phyloP scores from a whole-genome alignment of 1,284 basidiomycete genomes.

The Golubevia sp. region DNA sequence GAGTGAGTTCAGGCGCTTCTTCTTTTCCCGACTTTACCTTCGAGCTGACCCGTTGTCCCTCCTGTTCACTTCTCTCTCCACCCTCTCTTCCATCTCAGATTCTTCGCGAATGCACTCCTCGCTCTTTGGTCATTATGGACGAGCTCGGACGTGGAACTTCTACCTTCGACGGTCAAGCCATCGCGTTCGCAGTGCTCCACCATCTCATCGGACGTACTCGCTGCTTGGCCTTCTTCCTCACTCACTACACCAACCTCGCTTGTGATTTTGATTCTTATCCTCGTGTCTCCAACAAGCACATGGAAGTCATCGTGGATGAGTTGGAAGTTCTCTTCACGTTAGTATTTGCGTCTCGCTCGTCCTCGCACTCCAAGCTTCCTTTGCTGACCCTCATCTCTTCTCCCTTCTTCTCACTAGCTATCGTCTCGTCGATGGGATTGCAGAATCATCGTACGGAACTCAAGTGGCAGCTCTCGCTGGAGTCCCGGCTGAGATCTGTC shows the following conservation, averaged over 20 bases:
- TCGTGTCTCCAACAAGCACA: conserved; percentile 57
- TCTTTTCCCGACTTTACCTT: background rate
- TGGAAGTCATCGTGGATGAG: conserved; percentile 58
- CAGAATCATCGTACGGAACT: conserved; percentile 80
- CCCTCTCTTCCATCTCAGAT: conserved; percentile 21
- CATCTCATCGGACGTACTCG: conserved; percentile 51
- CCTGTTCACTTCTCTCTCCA: background rate
- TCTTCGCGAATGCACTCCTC: conserved; percentile 55
- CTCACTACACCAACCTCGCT: conserved; percentile 54
- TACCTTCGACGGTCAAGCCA: conserved; percentile 59
- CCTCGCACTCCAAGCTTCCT: no score
- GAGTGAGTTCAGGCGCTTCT: background rate
- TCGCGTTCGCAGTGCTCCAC: conserved; percentile 56
- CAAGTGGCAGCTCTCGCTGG: conserved; percentile 57
- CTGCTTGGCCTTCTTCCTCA: conserved; percentile 59
- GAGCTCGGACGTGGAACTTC: conserved; percentile 61
- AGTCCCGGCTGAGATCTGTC: conserved; percentile 49
- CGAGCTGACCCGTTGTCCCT: background rate
- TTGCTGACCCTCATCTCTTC: background rate
- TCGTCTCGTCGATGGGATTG: conserved; percentile 66
- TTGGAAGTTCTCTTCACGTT: conserved; percentile 56
- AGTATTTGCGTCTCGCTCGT: no score
- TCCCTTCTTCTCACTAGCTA: conserved; percentile 24
- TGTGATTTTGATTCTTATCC: conserved; percentile 50
- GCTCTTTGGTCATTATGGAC: conserved; percentile 60